Base-by-base conservation (phyloP, 768 basidiomycete genomes). In the Cystofilobasidium bisporidii region DNA sequence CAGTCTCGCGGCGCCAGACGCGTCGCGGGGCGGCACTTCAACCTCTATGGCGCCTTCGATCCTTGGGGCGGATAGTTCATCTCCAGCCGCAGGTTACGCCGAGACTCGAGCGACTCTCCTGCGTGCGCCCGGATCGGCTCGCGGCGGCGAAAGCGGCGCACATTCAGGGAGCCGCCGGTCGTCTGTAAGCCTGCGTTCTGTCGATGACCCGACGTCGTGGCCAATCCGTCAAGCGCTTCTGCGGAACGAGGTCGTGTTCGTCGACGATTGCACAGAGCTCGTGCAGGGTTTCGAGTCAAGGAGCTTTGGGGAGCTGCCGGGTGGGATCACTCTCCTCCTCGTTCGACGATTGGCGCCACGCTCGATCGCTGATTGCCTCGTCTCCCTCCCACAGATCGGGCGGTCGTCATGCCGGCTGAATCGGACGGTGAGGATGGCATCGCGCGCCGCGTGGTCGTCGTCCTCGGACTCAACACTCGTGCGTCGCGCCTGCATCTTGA, bases 381-480 rank as follows among this genome's bases (percentile, higher is more conserved):
- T 12, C 12, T 36, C 36, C 36, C 36, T 36, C 6, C 36, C 5
- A 6, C 36, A 36, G 36, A 36, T 12, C 36, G 36, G 6, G 68
- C 68, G 11, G 36, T 69, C 30, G 63, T 69, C 36, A 64, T 69
- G 22, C 57, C 68, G 15, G 45, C 47, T 32, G 65, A 66, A 18
- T 8, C 43, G 43, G 43, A 43, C 14, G 45, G 36, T 22, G 65
- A 66, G 41, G 65, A 61, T 24, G 24, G 56, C 8, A 47, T 14
- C n/a, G 33, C 61, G 10, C 50, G 43, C 8, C 55, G 57, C 11
- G 24, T 58, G 12, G 70, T 75, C 3, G 65, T 75, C n/a, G 67
- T 76, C 53, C 26, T 75, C n/a, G 75, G 75, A 0, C 56, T 76
- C 30, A 76, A 76, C 61, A 36, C 36, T 12, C 36, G 36, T 36